Base-by-base conservation (phyloP, 192 early-diverging fungal species). In the Glomus cerebriforme region DNA sequence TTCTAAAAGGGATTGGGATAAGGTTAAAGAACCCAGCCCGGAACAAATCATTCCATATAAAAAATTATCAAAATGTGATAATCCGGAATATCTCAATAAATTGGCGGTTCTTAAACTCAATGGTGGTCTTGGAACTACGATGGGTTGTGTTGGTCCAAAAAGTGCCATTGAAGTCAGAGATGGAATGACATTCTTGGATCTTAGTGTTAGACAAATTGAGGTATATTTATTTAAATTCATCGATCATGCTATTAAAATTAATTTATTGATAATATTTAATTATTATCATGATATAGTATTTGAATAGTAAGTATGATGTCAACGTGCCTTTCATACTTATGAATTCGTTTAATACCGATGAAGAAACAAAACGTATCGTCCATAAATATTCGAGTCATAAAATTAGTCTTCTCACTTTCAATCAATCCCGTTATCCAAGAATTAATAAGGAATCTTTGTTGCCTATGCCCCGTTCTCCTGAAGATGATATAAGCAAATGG, bases 321-420 rank as follows among this genome's bases (percentile, higher is more conserved):
- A 90, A 92, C 64, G 97, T 99, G 10, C 98, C 98, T 6, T 92
- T 98, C 80, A 97, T 99, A 74, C 89, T 98, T 65, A 99, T 99
- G 98, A 99, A 99, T 90, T 99, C 98, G n/a, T 98, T 99, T 91
- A 99, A 99, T 86, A 99, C 98, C 6, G 97, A 99, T 84, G 93
- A 93, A 19, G 98, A 99, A 83, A 99, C 98, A 60, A 89, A 92
- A 83, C 92, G 96, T 75, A 97, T 99, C 85, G 95, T 98, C 80
- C 98, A 98, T 91, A 99, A 99, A 85, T 98, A 99, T 88, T 90
- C 87, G 67, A 89, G 87, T 47, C 97, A 99, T 85, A 93, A 96
- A 79, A 89, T 98, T 67, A 89, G 93, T 80, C 94, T 99, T 79
- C 84, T 97, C 79, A 99, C 97, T 17, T 99, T 99, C 86, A 99